Conservation (phyloP, 225 moss, liverwort and hornwort genomes). For the Sphagnum tenellum region DNA sequence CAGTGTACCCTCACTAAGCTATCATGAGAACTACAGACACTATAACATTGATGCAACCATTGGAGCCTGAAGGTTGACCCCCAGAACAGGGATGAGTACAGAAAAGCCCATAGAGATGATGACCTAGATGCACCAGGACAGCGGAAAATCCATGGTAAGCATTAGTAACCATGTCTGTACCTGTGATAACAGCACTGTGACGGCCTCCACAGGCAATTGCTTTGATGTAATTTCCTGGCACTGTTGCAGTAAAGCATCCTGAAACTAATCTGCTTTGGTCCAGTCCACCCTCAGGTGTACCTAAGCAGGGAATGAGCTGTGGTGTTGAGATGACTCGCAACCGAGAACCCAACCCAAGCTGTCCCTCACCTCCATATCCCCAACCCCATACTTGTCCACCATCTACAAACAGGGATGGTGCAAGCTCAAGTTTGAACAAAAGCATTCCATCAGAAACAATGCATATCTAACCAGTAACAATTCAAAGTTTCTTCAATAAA, state of each 20-base stretch:
- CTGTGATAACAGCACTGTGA: conserved; percentile 86
- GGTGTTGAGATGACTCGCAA: conserved; percentile 67
- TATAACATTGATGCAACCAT: too few species aligned
- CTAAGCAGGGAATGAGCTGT: conserved; percentile 49
- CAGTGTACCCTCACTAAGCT: too few species aligned
- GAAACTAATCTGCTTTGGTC: conserved; percentile 7
- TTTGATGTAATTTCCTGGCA: conserved; percentile 46
- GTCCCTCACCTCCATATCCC: conserved; percentile 98
- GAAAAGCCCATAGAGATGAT: too few species aligned
- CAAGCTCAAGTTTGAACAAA: conserved; percentile 2
- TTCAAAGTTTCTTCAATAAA: too few species aligned
- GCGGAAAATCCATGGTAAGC: too few species aligned
- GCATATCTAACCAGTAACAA: too few species aligned
- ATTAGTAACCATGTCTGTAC: conserved; percentile 14
- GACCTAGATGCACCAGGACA: too few species aligned
- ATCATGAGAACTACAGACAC: too few species aligned
- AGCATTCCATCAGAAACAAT: background rate
- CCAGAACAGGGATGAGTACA: too few species aligned
- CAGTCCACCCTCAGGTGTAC: conserved; percentile 17
- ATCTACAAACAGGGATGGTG: conserved; percentile 34
- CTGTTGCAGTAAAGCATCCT: conserved; percentile 4
- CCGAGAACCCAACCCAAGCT: conserved; percentile 80
- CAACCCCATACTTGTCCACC: conserved; percentile 92
- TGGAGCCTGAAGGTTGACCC: too few species aligned
- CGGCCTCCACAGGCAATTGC: conserved; percentile 91